Evolutionary conservation across 2,329 filamentous ascomycete genomes (phyloP).

Genomic region (Hymenoscyphus fructigenus): DNA sequence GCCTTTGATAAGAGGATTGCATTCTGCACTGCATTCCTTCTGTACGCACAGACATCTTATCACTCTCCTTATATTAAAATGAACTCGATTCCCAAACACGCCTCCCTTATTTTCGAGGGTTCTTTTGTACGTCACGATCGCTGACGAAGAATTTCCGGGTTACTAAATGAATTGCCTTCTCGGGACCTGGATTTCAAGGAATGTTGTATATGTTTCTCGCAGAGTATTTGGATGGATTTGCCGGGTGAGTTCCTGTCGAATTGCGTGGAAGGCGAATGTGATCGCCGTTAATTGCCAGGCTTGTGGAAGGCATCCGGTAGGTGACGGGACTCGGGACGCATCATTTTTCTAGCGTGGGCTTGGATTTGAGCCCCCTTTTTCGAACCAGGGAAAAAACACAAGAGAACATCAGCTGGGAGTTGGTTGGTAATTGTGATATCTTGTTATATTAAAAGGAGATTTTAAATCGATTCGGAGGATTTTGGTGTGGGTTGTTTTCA

Average conservation of each 20-base stretch:
- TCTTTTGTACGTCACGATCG: neutral
- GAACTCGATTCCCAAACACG: neutral
- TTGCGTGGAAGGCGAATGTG: neutral
- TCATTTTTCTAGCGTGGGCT: constrained; percentile 4
- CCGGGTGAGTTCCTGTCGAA: neutral
- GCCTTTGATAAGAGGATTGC: constrained; percentile 6
- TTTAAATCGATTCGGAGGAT: neutral
- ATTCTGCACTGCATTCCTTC: neutral
- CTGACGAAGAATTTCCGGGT: neutral
- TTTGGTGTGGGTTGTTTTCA: neutral
- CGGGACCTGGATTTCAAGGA: neutral
- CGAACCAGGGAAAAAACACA: neutral
- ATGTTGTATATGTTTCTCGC: neutral
- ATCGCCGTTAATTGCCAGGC: neutral
- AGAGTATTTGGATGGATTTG: neutral
- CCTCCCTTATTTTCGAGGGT: neutral
- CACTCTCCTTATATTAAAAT: neutral
- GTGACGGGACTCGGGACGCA: constrained; percentile 2
- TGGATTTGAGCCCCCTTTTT: neutral
- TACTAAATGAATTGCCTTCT: neutral
- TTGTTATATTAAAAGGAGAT: neutral
- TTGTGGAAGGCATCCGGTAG: constrained; percentile 12
- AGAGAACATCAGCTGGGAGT: neutral
- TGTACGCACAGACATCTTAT: constrained; percentile 4
- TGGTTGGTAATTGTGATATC: neutral